A percentile compares a stretch with the other conserved stretches of the same genome.
phyloP scores from a whole-genome alignment of 306 rosid species.

The Acacia acuminata region DNA sequence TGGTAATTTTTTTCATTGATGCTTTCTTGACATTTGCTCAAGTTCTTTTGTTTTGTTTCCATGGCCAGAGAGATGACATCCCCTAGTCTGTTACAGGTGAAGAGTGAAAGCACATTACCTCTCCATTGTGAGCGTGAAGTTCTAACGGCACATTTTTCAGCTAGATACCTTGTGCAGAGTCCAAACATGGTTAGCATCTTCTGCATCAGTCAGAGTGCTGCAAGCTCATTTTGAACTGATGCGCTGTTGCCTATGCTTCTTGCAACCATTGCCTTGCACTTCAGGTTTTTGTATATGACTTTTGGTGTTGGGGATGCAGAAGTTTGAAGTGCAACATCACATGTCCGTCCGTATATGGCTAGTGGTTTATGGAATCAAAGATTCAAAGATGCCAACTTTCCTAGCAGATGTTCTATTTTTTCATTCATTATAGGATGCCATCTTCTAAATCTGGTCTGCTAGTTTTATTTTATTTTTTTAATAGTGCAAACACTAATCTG shows the following conservation, averaged over 20 bases:
- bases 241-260: neutral
- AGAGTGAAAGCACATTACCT: slow-evolving; percentile 24
- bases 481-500: slow-evolving; percentile 6
- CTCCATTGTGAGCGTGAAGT: slow-evolving; percentile 12
- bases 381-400: neutral
- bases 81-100: slow-evolving; percentile 22
- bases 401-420: neutral
- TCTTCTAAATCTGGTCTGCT: neutral
- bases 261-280: neutral
- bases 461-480: neutral
- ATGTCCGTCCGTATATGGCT: neutral
- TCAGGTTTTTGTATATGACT: neutral
- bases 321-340: neutral
- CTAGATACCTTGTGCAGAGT: slow-evolving; percentile 4
- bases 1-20: neutral
- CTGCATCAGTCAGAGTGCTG: slow-evolving; percentile 10
- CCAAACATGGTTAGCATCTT: slow-evolving; percentile 9
- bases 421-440: neutral
- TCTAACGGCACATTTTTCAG: slow-evolving; percentile 18
- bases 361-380: neutral
- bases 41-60: slow-evolving; percentile 16
- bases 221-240: neutral
- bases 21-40: slow-evolving; percentile 22
- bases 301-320: neutral
- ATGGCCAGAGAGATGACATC: slow-evolving; percentile 19